phyloP scores from a whole-genome alignment of 352 stramenopile genomes.

The Globisporangium cystogenes region DNA sequence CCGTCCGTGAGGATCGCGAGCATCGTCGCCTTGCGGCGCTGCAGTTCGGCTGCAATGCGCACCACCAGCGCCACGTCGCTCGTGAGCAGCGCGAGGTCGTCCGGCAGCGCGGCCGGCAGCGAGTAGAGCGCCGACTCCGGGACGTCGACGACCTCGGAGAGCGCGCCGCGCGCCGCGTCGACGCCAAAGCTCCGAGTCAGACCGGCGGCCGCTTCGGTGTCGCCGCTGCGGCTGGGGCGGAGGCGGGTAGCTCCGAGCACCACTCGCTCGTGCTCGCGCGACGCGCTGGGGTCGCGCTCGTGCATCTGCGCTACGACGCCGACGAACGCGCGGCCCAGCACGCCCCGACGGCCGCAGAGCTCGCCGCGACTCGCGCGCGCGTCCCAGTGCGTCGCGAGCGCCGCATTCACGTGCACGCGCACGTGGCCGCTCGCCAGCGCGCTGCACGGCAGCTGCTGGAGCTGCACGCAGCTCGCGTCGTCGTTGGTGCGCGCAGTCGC shows the following conservation, averaged over 20 bases:
- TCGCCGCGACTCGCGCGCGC: constrained; percentile 23
- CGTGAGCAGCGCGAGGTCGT: constrained; percentile 36
- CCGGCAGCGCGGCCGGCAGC: constrained; percentile 22
- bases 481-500: constrained; percentile 18
- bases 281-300: background rate
- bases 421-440: constrained; percentile 15
- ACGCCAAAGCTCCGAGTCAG: constrained; percentile 35
- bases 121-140: constrained; percentile 25
- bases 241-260: constrained; percentile 23
- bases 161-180: constrained; percentile 21
- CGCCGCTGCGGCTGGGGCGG: background rate
- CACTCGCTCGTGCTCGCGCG: constrained; percentile 4
- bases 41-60: constrained; percentile 24
- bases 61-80: constrained; percentile 35
- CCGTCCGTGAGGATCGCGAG: constrained; percentile 23
- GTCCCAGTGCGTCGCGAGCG: constrained; percentile 29
- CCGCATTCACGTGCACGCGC: constrained; percentile 30
- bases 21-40: constrained; percentile 13
- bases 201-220: too few relatives aligned
- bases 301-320: constrained; percentile 25
- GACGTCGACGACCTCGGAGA: constrained; percentile 38
- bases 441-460: constrained; percentile 22
- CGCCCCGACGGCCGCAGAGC: constrained; percentile 27
- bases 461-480: constrained; percentile 4
- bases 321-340: constrained; percentile 36